These are phyloP conservation scores for Chrysoporthe cubensis DNA, from an alignment of 2,329 filamentous ascomycete genomes.

Conservation along the genomic window DNA sequence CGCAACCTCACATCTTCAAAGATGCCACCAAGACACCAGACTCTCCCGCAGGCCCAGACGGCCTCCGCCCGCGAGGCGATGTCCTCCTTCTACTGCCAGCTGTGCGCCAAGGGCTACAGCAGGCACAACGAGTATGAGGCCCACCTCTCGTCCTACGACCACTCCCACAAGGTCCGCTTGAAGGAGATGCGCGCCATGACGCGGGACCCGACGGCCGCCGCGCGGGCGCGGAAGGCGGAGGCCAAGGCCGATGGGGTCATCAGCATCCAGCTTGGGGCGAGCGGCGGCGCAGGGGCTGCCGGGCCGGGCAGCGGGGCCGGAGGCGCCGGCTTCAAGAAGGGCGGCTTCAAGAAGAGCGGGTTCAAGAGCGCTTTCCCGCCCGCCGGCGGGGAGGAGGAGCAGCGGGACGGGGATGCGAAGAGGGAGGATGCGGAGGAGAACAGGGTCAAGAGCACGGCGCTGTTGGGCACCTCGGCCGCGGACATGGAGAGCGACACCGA, in stretches of 20 bases:
- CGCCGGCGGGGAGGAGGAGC: constrained; percentile 49
- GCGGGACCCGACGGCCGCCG: constrained; percentile 68
- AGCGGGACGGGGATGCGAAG: constrained; percentile 37
- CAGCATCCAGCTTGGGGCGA: constrained; percentile 63
- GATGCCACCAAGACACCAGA: constrained; percentile 54
- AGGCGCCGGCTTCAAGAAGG: constrained; percentile 66
- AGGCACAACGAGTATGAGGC: constrained; percentile 97
- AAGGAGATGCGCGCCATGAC: constrained; percentile 88
- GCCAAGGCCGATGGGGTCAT: constrained; percentile 72
- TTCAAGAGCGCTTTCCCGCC: constrained; percentile 78
- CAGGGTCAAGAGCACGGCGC: constrained; percentile 33
- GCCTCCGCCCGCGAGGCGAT: constrained; percentile 74
- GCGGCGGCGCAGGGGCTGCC: constrained; percentile 30
- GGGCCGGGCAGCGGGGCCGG: constrained; percentile 35
- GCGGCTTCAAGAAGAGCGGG: constrained; percentile 79
- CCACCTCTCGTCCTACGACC: constrained; percentile 92
- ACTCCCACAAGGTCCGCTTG: constrained; percentile 88
- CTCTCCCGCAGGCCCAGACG: constrained; percentile 61
- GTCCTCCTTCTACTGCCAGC: constrained; percentile 79
- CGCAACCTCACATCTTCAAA: not conserved
- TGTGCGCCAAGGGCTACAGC: constrained; percentile 92
- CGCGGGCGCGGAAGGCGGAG: constrained; percentile 69
- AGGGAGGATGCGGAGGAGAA: constrained; percentile 33
- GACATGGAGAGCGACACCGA: constrained; percentile 65
- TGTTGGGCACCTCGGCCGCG: constrained; percentile 8